Evolutionary conservation across 495 filamentous ascomycete genomes (phyloP).

Genomic region (Lophium mytilinum): DNA sequence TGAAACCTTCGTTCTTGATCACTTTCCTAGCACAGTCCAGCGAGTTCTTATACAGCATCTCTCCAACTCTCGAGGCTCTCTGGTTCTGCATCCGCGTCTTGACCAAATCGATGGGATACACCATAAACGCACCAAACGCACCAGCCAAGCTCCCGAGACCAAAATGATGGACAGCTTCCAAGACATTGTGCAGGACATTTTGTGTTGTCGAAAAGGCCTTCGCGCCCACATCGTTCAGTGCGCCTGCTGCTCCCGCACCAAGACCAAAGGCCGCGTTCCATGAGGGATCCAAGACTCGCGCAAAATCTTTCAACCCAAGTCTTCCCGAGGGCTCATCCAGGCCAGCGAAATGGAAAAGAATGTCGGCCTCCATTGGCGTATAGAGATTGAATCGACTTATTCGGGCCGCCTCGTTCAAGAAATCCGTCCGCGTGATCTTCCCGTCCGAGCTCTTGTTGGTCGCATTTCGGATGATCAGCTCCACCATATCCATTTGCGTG

Average conservation of each 20-base stretch:
- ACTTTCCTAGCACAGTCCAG: constrained; percentile 90
- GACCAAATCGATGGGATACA: constrained; percentile 96
- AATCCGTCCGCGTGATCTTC: constrained; percentile 88
- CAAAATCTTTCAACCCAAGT: constrained; percentile 76
- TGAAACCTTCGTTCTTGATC: constrained; percentile 81
- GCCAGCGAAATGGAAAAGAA: constrained; percentile 95
- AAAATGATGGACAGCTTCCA: constrained; percentile 86
- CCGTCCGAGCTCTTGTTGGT: constrained; percentile 76
- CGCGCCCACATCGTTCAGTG: constrained; percentile 40
- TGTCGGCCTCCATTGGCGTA: constrained; percentile 98
- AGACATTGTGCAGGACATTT: constrained; percentile 49
- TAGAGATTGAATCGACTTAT: constrained; percentile 88
- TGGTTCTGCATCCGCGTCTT: constrained; percentile 99
- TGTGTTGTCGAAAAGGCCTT: constrained; percentile 42
- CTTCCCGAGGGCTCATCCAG: constrained; percentile 80
- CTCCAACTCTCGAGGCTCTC: constrained; percentile 67
- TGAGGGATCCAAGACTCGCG: constrained; percentile 86
- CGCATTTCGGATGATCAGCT: constrained; percentile 81
- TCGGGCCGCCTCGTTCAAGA: constrained; percentile 85
- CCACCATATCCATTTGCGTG: constrained; percentile 93
- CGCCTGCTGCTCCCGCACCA: constrained; percentile 36
- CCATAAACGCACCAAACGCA: constrained; percentile 97
- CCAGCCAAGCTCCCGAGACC: constrained; percentile 80
- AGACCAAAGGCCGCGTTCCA: constrained; percentile 60
- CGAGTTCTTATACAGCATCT: constrained; percentile 92